Percentiles rank a stretch among this genome's conserved stretches.
phyloP scores from a whole-genome alignment of 2,329 filamentous ascomycete species.

The Aciculosporium take region DNA sequence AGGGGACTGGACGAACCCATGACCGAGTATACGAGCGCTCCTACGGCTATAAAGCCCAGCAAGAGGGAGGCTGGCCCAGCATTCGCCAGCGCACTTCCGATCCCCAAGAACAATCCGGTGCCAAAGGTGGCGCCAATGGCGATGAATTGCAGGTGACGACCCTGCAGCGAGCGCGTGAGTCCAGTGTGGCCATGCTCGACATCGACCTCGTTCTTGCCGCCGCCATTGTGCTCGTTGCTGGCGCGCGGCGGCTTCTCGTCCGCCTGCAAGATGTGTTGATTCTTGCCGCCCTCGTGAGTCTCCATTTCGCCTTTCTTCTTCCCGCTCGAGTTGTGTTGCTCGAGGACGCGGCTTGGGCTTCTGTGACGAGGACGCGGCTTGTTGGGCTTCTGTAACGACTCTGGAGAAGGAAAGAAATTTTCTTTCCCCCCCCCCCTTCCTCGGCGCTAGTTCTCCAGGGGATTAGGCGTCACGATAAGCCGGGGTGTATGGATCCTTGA shows the following conservation, averaged over 20 bases:
- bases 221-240: slow-evolving; percentile 2
- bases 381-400: too few relatives aligned
- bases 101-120: slow-evolving; percentile 59
- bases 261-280: not conserved
- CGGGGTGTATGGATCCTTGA: too few relatives aligned
- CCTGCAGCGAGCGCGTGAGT: slow-evolving; percentile 22
- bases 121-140: slow-evolving; percentile 51
- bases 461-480: too few relatives aligned
- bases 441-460: too few relatives aligned
- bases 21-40: slow-evolving; percentile 58
- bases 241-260: slow-evolving; percentile 5
- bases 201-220: slow-evolving; percentile 1
- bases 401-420: too few relatives aligned
- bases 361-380: too few relatives aligned
- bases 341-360: too few relatives aligned
- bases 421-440: too few relatives aligned
- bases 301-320: not conserved
- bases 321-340: too few relatives aligned
- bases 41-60: slow-evolving; percentile 56
- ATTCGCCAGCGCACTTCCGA: slow-evolving; percentile 45
- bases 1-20: slow-evolving; percentile 32
- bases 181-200: slow-evolving; percentile 22
- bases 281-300: not conserved
- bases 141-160: slow-evolving; percentile 34
- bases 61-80: slow-evolving; percentile 53